Evolutionary conservation across 2,329 filamentous ascomycete species (phyloP).

Genomic region (Teratosphaeria destructans): DNA sequence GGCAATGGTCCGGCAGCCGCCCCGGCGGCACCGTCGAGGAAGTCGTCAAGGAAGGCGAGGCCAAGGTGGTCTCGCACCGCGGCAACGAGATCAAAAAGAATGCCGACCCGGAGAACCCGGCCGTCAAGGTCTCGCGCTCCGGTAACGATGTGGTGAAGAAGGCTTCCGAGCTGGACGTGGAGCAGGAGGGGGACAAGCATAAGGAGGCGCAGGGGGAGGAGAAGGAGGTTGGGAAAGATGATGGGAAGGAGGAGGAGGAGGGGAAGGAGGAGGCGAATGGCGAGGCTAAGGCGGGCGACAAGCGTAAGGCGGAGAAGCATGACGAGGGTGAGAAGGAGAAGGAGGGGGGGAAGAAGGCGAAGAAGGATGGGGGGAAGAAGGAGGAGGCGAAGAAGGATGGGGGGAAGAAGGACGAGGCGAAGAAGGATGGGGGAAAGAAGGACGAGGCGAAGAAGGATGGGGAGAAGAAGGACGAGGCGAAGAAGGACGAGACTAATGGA

Average conservation of each 20-base stretch:
- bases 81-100: constrained; percentile 57
- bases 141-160: constrained; percentile 58
- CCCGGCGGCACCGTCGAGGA: constrained; percentile 49
- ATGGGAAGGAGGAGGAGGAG: constrained; percentile 11
- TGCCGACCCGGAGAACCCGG: constrained; percentile 49
- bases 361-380: constrained; percentile 15
- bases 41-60: constrained; percentile 47
- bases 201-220: constrained; percentile 25
- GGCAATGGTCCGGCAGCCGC: constrained; percentile 48
- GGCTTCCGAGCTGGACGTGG: constrained; percentile 49
- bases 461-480: constrained; percentile 15
- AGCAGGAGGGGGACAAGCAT: constrained; percentile 35
- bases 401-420: constrained; percentile 9
- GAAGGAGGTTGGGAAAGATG: constrained; percentile 13
- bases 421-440: constrained; percentile 17
- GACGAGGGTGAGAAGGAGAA: constrained; percentile 14
- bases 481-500: constrained; percentile 16
- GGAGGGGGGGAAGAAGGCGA: constrained; percentile 18
- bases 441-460: constrained; percentile 19
- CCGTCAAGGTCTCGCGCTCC: constrained; percentile 47
- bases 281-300: constrained; percentile 21
- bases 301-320: constrained; percentile 21
- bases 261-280: constrained; percentile 12
- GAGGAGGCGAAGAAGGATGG: constrained; percentile 20
- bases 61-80: constrained; percentile 42